Conservation (phyloP, 768 basidiomycete genomes). For the Pisolithus orientalis region DNA sequence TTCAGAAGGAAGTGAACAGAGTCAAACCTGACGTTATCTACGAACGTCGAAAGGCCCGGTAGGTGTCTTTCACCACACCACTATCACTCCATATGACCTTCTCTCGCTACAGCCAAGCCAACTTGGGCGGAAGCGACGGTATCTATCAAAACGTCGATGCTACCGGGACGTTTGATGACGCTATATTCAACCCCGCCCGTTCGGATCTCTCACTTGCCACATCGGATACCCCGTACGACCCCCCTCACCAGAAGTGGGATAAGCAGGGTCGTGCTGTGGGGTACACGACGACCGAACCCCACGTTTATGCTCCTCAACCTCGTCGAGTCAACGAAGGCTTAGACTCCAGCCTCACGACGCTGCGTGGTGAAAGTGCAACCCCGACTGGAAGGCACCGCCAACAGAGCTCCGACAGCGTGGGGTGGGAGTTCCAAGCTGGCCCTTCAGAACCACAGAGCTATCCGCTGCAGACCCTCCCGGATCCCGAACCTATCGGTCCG, state of each 20-base stretch:
- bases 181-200: slow-evolving; percentile 30
- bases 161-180: slow-evolving; percentile 24
- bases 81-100: slow-evolving; percentile 1
- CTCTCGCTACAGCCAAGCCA: slow-evolving; percentile 42
- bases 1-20: slow-evolving; percentile 62
- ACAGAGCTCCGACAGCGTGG: slow-evolving; percentile 24
- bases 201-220: slow-evolving; percentile 38
- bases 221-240: slow-evolving; percentile 28
- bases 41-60: slow-evolving; percentile 67
- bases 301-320: slow-evolving; percentile 48
- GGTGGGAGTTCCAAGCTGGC: slow-evolving; percentile 26
- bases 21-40: slow-evolving; percentile 66
- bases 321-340: slow-evolving; percentile 19
- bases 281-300: slow-evolving; percentile 35
- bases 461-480: slow-evolving; percentile 15
- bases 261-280: slow-evolving; percentile 43
- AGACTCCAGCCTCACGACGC: slow-evolving; percentile 7
- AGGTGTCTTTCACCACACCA: slow-evolving; percentile 5
- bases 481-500: slow-evolving; percentile 4
- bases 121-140: slow-evolving; percentile 31
- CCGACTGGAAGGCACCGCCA: slow-evolving; percentile 11
- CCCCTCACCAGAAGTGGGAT: slow-evolving; percentile 46
- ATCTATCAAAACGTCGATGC: slow-evolving; percentile 25
- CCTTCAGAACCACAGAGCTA: slow-evolving; percentile 20
- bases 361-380: slow-evolving; percentile 10